Conservation (phyloP, 371 early-diverging fungal species). For the Nematocida displodere region DNA sequence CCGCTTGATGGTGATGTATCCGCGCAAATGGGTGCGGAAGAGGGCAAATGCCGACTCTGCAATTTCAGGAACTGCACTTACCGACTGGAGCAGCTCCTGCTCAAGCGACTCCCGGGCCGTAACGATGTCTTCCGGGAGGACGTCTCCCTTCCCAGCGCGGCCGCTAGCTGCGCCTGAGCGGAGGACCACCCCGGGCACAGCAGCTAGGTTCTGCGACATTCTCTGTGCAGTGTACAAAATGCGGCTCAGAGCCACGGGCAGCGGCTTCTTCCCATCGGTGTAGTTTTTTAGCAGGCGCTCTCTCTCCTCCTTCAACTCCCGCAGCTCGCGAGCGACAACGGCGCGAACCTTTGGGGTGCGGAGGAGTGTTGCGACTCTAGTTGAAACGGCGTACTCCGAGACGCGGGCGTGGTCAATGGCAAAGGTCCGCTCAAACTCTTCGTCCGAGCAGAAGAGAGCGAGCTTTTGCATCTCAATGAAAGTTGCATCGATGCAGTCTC, state of each 20-base stretch:
- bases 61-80: slow-evolving; percentile 24
- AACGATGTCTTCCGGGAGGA: slow-evolving; percentile 34
- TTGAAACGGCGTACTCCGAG: slow-evolving; percentile 11
- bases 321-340: slow-evolving; percentile 10
- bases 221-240: slow-evolving; percentile 6
- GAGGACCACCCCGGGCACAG: not conserved
- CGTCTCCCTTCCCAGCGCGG: slow-evolving; percentile 1
- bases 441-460: slow-evolving; percentile 31
- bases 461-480: slow-evolving; percentile 52
- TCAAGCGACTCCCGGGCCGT: slow-evolving; percentile 19
- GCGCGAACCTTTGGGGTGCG: not conserved
- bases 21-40: slow-evolving; percentile 30
- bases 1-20: slow-evolving; percentile 33
- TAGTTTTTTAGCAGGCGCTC: not conserved
- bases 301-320: slow-evolving; percentile 34
- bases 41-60: slow-evolving; percentile 23
- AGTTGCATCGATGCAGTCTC: slow-evolving; percentile 94
- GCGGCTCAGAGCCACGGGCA: slow-evolving; percentile 34
- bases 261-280: slow-evolving; percentile 27
- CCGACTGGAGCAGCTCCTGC: slow-evolving; percentile 10
- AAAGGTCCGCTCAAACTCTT: not conserved
- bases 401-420: slow-evolving; percentile 16
- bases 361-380: not conserved
- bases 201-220: not conserved
- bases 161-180: not conserved